Evolutionary conservation across 2,329 filamentous ascomycete genomes (phyloP).

Genomic region (Exophiala sp.): DNA sequence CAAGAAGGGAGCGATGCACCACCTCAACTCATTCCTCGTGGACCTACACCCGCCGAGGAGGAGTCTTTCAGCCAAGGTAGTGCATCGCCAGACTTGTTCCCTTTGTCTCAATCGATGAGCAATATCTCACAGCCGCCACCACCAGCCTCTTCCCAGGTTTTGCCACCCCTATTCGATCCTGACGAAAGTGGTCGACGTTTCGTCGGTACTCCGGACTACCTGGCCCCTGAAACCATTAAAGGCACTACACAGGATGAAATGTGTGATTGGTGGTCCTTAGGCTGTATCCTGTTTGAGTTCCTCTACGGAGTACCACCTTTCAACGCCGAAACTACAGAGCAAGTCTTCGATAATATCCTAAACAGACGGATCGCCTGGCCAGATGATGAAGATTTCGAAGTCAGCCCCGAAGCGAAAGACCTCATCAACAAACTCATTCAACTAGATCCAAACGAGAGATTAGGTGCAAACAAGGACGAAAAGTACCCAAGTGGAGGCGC

Average conservation of each 20-base stretch:
- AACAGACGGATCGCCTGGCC: conserved; percentile 90
- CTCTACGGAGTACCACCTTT: conserved; percentile 92
- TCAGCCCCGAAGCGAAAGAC: conserved; percentile 86
- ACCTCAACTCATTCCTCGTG: conserved; percentile 40
- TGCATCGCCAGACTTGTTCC: conserved; percentile 72
- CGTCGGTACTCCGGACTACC: conserved; percentile 93
- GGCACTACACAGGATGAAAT: conserved; percentile 94
- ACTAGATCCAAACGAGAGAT: conserved; percentile 72
- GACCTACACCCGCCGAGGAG: conserved; percentile 66
- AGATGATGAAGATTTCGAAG: conserved; percentile 68
- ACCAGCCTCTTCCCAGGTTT: conserved; percentile 61
- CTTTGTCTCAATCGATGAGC: conserved; percentile 59
- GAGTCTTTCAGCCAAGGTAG: conserved; percentile 67
- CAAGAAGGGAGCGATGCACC: conserved; percentile 54
- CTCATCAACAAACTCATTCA: conserved; percentile 90
- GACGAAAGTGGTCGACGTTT: conserved; percentile 90
- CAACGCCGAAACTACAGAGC: conserved; percentile 81
- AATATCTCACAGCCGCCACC: conserved; percentile 38
- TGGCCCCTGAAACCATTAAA: conserved; percentile 94
- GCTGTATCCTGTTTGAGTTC: conserved; percentile 96
- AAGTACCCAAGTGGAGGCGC: conserved; percentile 79
- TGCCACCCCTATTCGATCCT: conserved; percentile 92
- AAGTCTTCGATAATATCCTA: conserved; percentile 96
- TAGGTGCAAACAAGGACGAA: conserved; percentile 82
- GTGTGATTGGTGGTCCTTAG: conserved; percentile 99